Evolutionary conservation across 495 filamentous ascomycete genomes (phyloP), one percentile per base, ranked within the genome.

Genomic region (Stereocaulon alpinum): DNA sequence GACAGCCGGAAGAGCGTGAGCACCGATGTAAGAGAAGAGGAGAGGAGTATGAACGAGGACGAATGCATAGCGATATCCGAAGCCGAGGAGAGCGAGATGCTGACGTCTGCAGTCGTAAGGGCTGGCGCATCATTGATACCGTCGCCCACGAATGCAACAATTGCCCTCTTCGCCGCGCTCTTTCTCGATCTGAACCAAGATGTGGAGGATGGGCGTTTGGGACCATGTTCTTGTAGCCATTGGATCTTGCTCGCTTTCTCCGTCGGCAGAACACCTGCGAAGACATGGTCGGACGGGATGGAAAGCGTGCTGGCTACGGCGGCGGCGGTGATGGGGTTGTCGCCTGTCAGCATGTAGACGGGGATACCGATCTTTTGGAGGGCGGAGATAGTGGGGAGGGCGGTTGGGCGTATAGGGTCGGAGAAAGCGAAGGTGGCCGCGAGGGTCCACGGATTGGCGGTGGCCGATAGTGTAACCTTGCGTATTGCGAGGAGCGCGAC

Each of bases 321-420:
- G 34, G 79, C 76, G n/a, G 88, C 78, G 3, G 92, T 90, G 24
- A 73, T 80, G 2, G 78, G 77, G 62, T 87, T 87, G 63, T 97
- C 92, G 17, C 92, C 92, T 4, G 90, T 93, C 47, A 95, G 85
- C 89, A 97, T 95, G 82, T 84, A 96, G 29, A 95, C 86, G 3
- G 81, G 76, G 55, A 88, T 83, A 58, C 80, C 80, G 29, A 77
- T 79, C 24, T 80, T 70, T 56, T 83, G 79, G 6, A 97, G 83
- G n/a, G 84, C 73, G 6, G 71, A 66, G 64, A 96, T 81, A 32
- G 92, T 81, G 7, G 69, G 61, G 20, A 75, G 68, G 1, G 92
- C 83, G 68, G 94, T 89, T 4, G 85, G 82, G 4, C 93, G 87
- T 62, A 96, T 77, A 2, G 87, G 84, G 66, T 97, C 92, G 42